Evolutionary conservation across 768 basidiomycete species (phyloP).

Genomic region (Cyclocybe aegerita): DNA sequence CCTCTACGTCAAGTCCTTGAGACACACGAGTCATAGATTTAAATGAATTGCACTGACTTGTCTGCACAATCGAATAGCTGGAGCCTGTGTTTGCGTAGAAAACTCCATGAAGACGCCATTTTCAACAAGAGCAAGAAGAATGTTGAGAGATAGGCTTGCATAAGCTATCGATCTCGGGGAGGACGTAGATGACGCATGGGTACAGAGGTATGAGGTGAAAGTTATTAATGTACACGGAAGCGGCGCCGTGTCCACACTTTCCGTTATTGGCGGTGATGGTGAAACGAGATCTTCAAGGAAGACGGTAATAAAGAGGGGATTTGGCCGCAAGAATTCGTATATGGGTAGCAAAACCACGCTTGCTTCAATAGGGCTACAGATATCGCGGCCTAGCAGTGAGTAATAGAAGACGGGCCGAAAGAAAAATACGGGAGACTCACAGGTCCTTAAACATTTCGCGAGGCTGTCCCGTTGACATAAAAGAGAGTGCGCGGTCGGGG

Average conservation of each 20-base stretch:
- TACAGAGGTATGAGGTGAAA: conserved; percentile 63
- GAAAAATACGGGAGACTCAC: conserved; percentile 30
- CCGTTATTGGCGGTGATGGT: conserved; percentile 20
- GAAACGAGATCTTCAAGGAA: conserved; percentile 35
- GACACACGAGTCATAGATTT: neutral
- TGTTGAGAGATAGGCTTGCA: conserved; percentile 55
- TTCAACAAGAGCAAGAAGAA: conserved; percentile 50
- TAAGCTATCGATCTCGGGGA: conserved; percentile 62
- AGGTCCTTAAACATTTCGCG: conserved; percentile 58
- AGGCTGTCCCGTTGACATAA: conserved; percentile 44
- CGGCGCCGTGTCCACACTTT: conserved; percentile 26
- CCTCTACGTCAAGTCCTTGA: conserved; percentile 49
- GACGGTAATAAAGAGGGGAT: conserved; percentile 47
- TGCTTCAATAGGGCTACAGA: conserved; percentile 60
- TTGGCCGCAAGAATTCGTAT: conserved; percentile 59
- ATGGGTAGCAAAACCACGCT: conserved; percentile 57
- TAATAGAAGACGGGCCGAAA: neutral
- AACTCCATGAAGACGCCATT: conserved; percentile 45
- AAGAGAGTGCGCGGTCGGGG: conserved; percentile 52
- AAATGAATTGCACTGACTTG: conserved; percentile 42
- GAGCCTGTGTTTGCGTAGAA: conserved; percentile 40
- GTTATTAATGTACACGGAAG: conserved; percentile 50
- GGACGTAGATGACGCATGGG: conserved; percentile 63
- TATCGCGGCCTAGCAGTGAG: neutral
- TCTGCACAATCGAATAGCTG: conserved; percentile 55